phyloP scores from a whole-genome alignment of 2,329 filamentous ascomycete genomes.

The Talaromyces sp. region DNA sequence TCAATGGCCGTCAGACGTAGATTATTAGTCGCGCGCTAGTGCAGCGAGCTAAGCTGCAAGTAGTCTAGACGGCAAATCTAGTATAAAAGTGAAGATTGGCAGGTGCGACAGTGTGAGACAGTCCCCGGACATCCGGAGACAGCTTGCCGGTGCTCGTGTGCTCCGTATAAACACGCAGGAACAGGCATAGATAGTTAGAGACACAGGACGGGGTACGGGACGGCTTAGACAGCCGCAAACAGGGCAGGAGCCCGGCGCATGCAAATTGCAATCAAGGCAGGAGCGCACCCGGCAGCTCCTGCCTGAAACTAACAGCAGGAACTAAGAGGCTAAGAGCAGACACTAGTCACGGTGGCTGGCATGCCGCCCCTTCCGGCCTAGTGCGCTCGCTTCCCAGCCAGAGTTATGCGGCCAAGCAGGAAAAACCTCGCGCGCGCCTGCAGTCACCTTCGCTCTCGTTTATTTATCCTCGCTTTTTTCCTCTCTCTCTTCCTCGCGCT shows the following conservation, averaged over 20 bases:
- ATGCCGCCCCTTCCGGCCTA: slow-evolving; percentile 4
- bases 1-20: background rate
- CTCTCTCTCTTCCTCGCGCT: background rate
- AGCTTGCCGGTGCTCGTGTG: background rate
- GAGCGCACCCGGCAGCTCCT: background rate
- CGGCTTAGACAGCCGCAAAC: background rate
- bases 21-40: background rate
- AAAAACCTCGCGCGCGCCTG: background rate
- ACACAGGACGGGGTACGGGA: background rate
- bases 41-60: background rate
- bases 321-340: background rate
- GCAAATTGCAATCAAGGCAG: background rate
- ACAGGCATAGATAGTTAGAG: background rate
- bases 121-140: background rate
- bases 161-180: too few relatives aligned
- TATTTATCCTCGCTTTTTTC: background rate
- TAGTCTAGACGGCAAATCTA: background rate
- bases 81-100: background rate
- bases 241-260: too few relatives aligned
- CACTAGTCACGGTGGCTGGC: background rate
- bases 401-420: background rate
- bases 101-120: background rate
- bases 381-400: background rate
- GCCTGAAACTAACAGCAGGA: too few relatives aligned
- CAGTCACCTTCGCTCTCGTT: background rate